Evolutionary conservation across 306 rosid species (phyloP), one percentile per base, ranked within the genome.

Genomic region (Gastrolobium villosum): DNA sequence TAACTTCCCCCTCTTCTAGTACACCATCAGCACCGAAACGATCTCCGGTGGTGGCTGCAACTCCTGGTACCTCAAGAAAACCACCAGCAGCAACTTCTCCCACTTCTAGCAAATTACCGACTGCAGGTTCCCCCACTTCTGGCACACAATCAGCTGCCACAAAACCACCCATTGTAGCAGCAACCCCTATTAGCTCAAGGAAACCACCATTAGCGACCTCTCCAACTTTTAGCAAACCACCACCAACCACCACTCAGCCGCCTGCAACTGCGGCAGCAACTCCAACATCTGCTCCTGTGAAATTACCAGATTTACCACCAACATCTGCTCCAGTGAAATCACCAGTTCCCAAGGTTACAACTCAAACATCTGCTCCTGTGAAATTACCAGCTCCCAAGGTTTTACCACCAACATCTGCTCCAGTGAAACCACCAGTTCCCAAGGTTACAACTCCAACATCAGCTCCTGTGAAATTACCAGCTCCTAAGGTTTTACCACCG

Each of bases 31-130:
- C 5, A 0, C 1, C 55, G n/a, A n/a, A n/a, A 10, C 15, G 3
- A 1, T 3, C 14, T 1, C 15, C 15, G 0, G 26, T 20, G 26
- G 26, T 20, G 26, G 26, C 26, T 20, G 26, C 26, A 20, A 20
- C 26, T 20, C 26, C 26, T 1, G 26, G 26, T 20, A 20, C 26
- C 26, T 20, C 39, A 9, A 57, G 5, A 32, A 30, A 41, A 4
- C n/a, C 67, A 61, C 45, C 67, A 41, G 50, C 68, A 14, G 34
- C 67, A 9, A 6, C 72, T 15, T 2, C 45, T 3, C 48, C 59
- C 40, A 49, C 85, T 68, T 52, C 81, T n/a, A 41, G 81, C 11
- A 76, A 62, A 70, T 76, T 63, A 63, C 85, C 75, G 63, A 64
- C 31, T 32, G 53, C 69, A 61, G 49, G 69, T 34, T 53, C 79